Base-by-base conservation (phyloP, 768 basidiomycete genomes). In the Cystofilobasidium ferigula region DNA sequence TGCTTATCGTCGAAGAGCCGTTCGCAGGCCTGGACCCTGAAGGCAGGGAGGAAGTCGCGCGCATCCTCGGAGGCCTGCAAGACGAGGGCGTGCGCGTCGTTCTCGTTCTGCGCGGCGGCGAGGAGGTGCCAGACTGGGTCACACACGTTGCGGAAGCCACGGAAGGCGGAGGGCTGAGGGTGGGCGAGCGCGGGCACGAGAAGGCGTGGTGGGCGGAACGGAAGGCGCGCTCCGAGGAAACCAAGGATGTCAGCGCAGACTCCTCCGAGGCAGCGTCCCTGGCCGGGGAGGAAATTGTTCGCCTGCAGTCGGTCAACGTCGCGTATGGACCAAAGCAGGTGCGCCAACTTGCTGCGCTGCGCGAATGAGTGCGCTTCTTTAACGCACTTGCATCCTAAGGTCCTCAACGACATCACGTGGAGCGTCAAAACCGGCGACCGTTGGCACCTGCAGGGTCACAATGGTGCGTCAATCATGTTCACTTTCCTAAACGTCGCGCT, bases 391-490 rank as follows among this genome's bases (percentile, higher is more conserved):
- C 16, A 1, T 57, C 5, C 30, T 24, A 14, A 90, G 88, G 83
- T 92, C 5, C 81, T 99, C 1, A 80, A 82, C 68, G 78, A 84
- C 63, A 82, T 97, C 56, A 81, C 82, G 62, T 98, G 93, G 94
- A 81, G 84, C 43, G 85, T 98, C 67, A 80, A 80, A 3, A 81
- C 83, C 70, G 89, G 90, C 45, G 85, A 93, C 51, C 81, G 87
- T 34, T 97, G 91, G 89, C 88, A 93, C 72, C 83, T 99, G 16
- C 82, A 85, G 71, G 93, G 94, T 12, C 78, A 84, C 28, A 99
- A 98, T 73, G 94, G 89, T 86, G 74, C 38, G 78, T 70, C 3
- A n/a, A 22, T 8, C 40, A 35, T 45, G 45, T 26, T n/a, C n/a
- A n/a, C n/a, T n/a, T n/a, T n/a, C n/a, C n/a, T n/a, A n/a, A n/a